Evolutionary conservation across 805 yeast species (phyloP).

Genomic region (Myxozyma geophila): DNA sequence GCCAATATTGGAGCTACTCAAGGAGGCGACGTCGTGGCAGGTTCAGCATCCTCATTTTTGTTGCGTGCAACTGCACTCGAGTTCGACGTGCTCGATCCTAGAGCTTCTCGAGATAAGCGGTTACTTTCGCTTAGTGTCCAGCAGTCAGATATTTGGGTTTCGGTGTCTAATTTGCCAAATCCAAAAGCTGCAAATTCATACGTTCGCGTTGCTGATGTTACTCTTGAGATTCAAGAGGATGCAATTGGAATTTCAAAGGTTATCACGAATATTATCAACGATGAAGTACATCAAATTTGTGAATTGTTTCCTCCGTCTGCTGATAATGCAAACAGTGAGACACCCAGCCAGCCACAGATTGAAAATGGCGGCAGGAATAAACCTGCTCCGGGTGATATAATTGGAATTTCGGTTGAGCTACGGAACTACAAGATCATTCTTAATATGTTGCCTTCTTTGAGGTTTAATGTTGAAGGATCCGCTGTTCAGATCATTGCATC

Average conservation of each 20-base stretch:
- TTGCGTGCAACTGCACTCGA: conserved; percentile 25
- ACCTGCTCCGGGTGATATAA: conserved; percentile 13
- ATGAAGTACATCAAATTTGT: conserved; percentile 22
- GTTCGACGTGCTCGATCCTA: conserved; percentile 23
- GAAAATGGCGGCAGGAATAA: neutral
- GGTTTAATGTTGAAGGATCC: conserved; percentile 24
- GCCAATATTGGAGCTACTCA: neutral
- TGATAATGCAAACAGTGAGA: neutral
- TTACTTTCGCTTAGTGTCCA: conserved; percentile 17
- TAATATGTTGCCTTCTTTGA: conserved; percentile 31
- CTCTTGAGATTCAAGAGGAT: conserved; percentile 23
- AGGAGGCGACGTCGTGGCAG: neutral
- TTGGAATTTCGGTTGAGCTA: conserved; percentile 24
- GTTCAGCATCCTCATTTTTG: conserved; percentile 14
- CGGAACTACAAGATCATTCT: conserved; percentile 15
- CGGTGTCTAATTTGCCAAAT: conserved; percentile 9
- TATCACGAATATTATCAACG: conserved; percentile 7
- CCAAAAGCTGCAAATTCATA: conserved; percentile 16
- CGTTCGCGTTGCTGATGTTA: conserved; percentile 21
- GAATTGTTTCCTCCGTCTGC: conserved; percentile 12
- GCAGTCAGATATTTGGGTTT: conserved; percentile 19
- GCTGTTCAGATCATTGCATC: conserved; percentile 24
- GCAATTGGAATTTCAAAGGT: conserved; percentile 20
- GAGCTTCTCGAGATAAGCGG: conserved; percentile 13
- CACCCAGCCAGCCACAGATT: neutral